Conservation (phyloP, 768 basidiomycete species). For the Dacryopinax spathularia region DNA sequence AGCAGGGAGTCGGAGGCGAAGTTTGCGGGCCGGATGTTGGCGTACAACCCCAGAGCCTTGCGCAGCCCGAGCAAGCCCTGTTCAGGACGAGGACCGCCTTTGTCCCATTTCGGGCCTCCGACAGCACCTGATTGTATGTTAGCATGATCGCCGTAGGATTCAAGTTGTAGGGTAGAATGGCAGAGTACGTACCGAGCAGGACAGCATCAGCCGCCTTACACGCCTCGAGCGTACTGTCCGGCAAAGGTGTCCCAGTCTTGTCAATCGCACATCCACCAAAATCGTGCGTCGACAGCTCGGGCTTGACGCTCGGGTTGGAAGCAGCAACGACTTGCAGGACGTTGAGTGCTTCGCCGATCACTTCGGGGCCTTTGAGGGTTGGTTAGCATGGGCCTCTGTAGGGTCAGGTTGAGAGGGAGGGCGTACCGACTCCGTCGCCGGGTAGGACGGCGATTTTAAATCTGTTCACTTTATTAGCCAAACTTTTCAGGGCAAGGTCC, state of each 20-base stretch:
- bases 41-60: slow-evolving; percentile 88
- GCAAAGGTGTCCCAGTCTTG: slow-evolving; percentile 67
- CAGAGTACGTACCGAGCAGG: slow-evolving; percentile 57
- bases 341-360: slow-evolving; percentile 68
- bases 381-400: slow-evolving; percentile 10
- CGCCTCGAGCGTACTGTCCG: slow-evolving; percentile 68
- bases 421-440: slow-evolving; percentile 92
- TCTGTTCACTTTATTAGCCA: slow-evolving; percentile 27
- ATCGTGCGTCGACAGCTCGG: slow-evolving; percentile 57
- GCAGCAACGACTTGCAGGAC: slow-evolving; percentile 62
- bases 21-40: slow-evolving; percentile 93
- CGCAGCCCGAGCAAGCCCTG: slow-evolving; percentile 75
- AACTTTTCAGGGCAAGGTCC: too few relatives aligned
- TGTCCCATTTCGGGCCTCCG: slow-evolving; percentile 99
- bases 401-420: neutral
- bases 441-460: slow-evolving; percentile 79
- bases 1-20: slow-evolving; percentile 87
- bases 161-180: neutral
- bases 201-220: slow-evolving; percentile 92
- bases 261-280: slow-evolving; percentile 96
- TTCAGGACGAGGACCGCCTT: slow-evolving; percentile 79
- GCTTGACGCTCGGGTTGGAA: slow-evolving; percentile 44
- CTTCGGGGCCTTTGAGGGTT: slow-evolving; percentile 60
- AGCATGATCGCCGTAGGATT: too few relatives aligned
- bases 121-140: slow-evolving; percentile 53